Percentiles rank a stretch among this genome's conserved stretches.
These are phyloP conservation scores for Camelina neglecta DNA, from an alignment of 345 rosid genomes.

Conservation along the genomic window DNA sequence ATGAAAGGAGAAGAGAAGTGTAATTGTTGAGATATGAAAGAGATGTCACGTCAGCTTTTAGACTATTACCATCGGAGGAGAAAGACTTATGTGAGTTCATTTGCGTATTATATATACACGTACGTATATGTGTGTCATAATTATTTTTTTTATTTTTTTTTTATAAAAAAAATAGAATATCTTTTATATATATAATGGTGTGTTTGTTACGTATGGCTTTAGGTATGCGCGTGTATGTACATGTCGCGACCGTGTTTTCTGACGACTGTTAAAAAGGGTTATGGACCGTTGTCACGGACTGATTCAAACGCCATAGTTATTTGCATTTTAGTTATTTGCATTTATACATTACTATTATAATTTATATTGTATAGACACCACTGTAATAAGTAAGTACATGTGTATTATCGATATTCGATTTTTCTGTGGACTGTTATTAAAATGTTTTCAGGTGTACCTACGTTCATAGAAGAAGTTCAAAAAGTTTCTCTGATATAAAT, in stretches of 20 bases:
- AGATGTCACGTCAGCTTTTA: constrained; percentile 41
- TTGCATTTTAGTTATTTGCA: constrained; percentile 29
- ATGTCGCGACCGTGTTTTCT: constrained; percentile 46
- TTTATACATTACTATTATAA: constrained; percentile 17
- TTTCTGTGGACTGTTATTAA: constrained; percentile 22
- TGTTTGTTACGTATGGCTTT: constrained; percentile 46
- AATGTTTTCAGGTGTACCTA: constrained; percentile 28
- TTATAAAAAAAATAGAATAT: not conserved
- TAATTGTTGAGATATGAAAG: constrained; percentile 25
- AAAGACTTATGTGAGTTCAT: constrained; percentile 33
- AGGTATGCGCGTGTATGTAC: constrained; percentile 44
- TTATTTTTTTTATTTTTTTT: not conserved
- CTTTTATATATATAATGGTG: constrained; percentile 23
- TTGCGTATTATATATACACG: constrained; percentile 34
- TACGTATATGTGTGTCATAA: constrained; percentile 38
- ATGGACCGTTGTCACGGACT: constrained; percentile 46
- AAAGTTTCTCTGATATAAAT: not conserved
- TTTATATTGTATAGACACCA: not conserved
- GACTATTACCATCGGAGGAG: constrained; percentile 27
- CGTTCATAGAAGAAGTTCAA: constrained; percentile 12
- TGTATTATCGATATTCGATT: constrained; percentile 33
- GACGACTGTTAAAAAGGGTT: constrained; percentile 45
- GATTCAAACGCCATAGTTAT: constrained; percentile 30
- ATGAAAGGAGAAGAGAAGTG: constrained; percentile 12
- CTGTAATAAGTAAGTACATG: constrained; percentile 25